Percentiles rank a stretch among this genome's conserved stretches.
These are phyloP conservation scores for Linderina pennispora DNA, from an alignment of 192 early-diverging fungal species.

Conservation along the genomic window DNA sequence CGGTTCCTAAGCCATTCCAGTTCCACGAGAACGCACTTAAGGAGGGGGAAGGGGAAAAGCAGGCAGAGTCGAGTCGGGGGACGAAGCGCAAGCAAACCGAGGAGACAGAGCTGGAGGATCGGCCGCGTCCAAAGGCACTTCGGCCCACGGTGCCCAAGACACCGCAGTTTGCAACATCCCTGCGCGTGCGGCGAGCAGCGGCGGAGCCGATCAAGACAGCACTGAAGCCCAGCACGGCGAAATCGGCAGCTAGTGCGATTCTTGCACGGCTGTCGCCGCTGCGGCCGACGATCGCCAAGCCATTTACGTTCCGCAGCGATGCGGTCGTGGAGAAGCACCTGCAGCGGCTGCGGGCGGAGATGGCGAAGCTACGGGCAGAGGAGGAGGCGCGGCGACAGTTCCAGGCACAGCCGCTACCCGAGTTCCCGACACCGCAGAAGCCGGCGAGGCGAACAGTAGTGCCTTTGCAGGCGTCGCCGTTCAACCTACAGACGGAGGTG, in stretches of 20 bases:
- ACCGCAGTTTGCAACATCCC: conserved; percentile 39
- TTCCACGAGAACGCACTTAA: conserved; percentile 16
- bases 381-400: conserved; percentile 45
- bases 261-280: conserved; percentile 13
- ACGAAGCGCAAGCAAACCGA: not conserved
- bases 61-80: not conserved
- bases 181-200: conserved; percentile 19
- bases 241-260: not conserved
- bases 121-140: conserved; percentile 16
- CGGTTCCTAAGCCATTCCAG: conserved; percentile 34
- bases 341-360: conserved; percentile 49
- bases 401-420: conserved; percentile 50
- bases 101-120: not conserved
- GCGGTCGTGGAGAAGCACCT: conserved; percentile 49
- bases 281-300: conserved; percentile 33
- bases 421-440: conserved; percentile 48
- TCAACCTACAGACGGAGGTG: conserved; percentile 51
- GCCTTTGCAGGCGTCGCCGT: conserved; percentile 53
- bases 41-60: not conserved
- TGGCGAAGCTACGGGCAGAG: conserved; percentile 43
- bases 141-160: conserved; percentile 32
- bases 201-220: not conserved
- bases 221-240: not conserved
- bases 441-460: conserved; percentile 14
- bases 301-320: conserved; percentile 60